phyloP scores from a whole-genome alignment of 2,329 filamentous ascomycete species.

The Monosporascus ibericus region DNA sequence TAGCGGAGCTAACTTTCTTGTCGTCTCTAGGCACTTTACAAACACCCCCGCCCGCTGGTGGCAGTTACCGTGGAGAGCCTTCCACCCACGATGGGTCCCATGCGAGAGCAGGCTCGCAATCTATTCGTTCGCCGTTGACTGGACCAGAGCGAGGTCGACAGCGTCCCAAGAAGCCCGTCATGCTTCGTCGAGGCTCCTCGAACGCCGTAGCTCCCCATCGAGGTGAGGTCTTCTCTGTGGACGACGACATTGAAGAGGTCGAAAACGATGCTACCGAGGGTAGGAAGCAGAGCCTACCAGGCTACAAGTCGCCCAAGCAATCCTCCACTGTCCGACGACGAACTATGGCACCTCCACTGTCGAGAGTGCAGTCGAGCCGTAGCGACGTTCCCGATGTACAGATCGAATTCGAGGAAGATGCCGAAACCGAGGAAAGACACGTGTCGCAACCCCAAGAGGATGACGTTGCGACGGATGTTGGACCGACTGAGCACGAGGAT shows the following conservation, averaged over 20 bases:
- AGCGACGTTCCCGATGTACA: slow-evolving; percentile 25
- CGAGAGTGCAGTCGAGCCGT: slow-evolving; percentile 36
- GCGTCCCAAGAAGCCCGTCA: slow-evolving; percentile 63
- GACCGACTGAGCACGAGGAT: slow-evolving; percentile 15
- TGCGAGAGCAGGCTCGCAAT: slow-evolving; percentile 27
- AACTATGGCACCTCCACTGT: slow-evolving; percentile 29
- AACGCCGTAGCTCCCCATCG: slow-evolving; percentile 66
- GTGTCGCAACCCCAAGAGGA: slow-evolving; percentile 31
- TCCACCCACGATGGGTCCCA: slow-evolving; percentile 32
- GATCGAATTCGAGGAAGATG: slow-evolving; percentile 22
- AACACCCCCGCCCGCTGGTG: slow-evolving; percentile 21
- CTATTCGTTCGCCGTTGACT: slow-evolving; percentile 39
- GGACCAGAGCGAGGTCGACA: slow-evolving; percentile 42
- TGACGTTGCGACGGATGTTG: slow-evolving; percentile 14
- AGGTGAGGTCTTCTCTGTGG: slow-evolving; percentile 82
- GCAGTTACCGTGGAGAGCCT: slow-evolving; percentile 29
- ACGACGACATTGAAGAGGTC: slow-evolving; percentile 79
- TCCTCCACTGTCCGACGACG: slow-evolving; percentile 33
- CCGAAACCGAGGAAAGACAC: slow-evolving; percentile 25
- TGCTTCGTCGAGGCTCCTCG: slow-evolving; percentile 69
- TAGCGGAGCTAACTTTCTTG: slow-evolving; percentile 16
- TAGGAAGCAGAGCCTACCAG: slow-evolving; percentile 36
- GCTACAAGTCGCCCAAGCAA: slow-evolving; percentile 23
- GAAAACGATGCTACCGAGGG: slow-evolving; percentile 54
- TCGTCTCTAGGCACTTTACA: slow-evolving; percentile 28